Conservation (phyloP, 805 yeast species). For the Spathaspora gorwiae region DNA sequence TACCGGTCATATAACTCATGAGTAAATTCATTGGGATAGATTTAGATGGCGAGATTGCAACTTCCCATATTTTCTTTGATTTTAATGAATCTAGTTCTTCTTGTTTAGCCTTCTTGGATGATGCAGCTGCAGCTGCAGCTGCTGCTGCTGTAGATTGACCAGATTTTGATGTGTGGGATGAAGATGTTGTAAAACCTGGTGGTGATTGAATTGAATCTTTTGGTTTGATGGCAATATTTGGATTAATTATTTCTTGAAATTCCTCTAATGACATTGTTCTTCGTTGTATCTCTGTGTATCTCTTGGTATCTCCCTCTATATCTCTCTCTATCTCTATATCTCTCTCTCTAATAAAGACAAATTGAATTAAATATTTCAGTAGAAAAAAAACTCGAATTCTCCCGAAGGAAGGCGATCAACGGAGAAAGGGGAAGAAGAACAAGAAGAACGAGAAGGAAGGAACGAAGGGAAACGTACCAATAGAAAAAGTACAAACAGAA, state of each 20-base stretch:
- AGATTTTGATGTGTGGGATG: background rate
- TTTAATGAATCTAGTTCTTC: slow-evolving; percentile 35
- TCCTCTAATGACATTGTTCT: no score
- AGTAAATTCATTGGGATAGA: slow-evolving; percentile 81
- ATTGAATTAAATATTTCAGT: no score
- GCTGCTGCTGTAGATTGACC: background rate
- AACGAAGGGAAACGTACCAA: no score
- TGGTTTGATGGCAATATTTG: slow-evolving; percentile 5
- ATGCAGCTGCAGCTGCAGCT: background rate
- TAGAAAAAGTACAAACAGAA: no score
- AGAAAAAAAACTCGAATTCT: no score
- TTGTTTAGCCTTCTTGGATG: slow-evolving; percentile 8
- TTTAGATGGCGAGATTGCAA: slow-evolving; percentile 79
- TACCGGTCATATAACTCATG: slow-evolving; percentile 93
- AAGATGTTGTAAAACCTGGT: slow-evolving; percentile 13
- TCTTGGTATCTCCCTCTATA: background rate
- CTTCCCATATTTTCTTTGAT: slow-evolving; percentile 76
- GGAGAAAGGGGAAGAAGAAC: no score
- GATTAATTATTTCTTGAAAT: slow-evolving; percentile 5
- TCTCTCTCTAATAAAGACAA: no score
- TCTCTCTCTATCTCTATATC: background rate
- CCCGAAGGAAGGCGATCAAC: no score
- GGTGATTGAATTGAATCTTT: slow-evolving; percentile 9
- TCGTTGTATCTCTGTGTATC: no score
- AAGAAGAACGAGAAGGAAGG: no score